These are phyloP conservation scores for Mycena vitilis DNA, from an alignment of 768 basidiomycete genomes.

Conservation along the genomic window DNA sequence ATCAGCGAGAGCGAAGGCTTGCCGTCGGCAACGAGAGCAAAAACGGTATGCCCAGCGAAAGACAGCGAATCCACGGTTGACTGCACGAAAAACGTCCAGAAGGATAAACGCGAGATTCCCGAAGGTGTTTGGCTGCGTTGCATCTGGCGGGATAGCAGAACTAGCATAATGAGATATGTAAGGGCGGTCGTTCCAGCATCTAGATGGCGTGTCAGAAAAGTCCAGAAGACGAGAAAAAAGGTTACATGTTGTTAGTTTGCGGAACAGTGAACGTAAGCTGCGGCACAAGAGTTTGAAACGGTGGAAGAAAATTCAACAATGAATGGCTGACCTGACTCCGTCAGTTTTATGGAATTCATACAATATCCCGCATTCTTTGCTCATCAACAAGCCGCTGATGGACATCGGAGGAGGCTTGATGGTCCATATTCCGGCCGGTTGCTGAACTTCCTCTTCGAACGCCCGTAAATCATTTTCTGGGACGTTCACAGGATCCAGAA, in stretches of 20 bases:
- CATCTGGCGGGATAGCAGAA: constrained; percentile 80
- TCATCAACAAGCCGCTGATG: constrained; percentile 76
- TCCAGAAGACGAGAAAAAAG: constrained; percentile 2
- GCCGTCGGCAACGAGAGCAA: constrained; percentile 88
- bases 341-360: constrained; percentile 73
- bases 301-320: background rate
- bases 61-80: constrained; percentile 84
- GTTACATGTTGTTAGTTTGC: constrained; percentile 77
- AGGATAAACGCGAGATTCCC: constrained; percentile 80
- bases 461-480: constrained; percentile 71
- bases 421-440: constrained; percentile 79
- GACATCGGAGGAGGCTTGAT: constrained; percentile 65
- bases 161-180: constrained; percentile 74
- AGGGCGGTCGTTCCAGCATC: constrained; percentile 80
- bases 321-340: constrained; percentile 69
- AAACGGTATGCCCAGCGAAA: constrained; percentile 90
- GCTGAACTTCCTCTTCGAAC: constrained; percentile 78
- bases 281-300: constrained; percentile 3
- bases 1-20: constrained; percentile 83
- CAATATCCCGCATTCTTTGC: constrained; percentile 83
- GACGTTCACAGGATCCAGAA: constrained; percentile 67
- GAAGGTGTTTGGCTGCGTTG: constrained; percentile 82
- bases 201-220: constrained; percentile 43
- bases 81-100: constrained; percentile 87
- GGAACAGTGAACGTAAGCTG: constrained; percentile 75